Evolutionary conservation across 2,329 filamentous ascomycete genomes (phyloP).

Genomic region (Xylariales sp.): DNA sequence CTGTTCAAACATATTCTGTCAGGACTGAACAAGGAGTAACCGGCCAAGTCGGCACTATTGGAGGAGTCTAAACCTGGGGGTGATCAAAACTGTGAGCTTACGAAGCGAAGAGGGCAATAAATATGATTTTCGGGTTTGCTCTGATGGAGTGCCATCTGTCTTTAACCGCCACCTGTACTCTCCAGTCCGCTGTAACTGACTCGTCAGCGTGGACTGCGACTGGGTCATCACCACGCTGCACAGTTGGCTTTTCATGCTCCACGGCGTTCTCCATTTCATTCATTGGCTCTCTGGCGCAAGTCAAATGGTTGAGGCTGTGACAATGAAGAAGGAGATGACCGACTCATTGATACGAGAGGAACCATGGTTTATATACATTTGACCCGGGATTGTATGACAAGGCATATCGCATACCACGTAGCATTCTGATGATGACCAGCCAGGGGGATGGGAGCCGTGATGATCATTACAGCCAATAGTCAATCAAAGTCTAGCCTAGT

Average conservation of each 20-base stretch:
- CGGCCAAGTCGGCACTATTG: not conserved
- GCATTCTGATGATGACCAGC: too few species aligned
- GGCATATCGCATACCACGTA: too few species aligned
- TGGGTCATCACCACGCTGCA: not conserved
- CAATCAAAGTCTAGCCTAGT: too few species aligned
- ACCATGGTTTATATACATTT: too few species aligned
- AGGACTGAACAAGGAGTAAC: not conserved
- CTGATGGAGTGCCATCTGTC: constrained; percentile 23
- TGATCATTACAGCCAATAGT: too few species aligned
- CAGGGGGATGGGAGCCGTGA: too few species aligned
- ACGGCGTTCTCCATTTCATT: not conserved
- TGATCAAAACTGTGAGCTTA: constrained; percentile 15
- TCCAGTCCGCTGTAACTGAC: constrained; percentile 7
- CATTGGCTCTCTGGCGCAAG: too few species aligned
- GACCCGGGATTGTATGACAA: too few species aligned
- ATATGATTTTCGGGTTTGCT: constrained; percentile 30
- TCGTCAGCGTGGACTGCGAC: constrained; percentile 4
- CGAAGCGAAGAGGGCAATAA: constrained; percentile 36
- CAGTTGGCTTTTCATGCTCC: not conserved
- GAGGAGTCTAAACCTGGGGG: not conserved
- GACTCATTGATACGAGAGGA: too few species aligned
- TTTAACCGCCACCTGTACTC: constrained; percentile 8
- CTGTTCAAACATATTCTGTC: constrained; percentile 18
- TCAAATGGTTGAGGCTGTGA: too few species aligned
- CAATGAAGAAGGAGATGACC: too few species aligned